These are phyloP conservation scores for Fusarium avenaceum DNA, from an alignment of 2,329 filamentous ascomycete species.

Conservation along the genomic window DNA sequence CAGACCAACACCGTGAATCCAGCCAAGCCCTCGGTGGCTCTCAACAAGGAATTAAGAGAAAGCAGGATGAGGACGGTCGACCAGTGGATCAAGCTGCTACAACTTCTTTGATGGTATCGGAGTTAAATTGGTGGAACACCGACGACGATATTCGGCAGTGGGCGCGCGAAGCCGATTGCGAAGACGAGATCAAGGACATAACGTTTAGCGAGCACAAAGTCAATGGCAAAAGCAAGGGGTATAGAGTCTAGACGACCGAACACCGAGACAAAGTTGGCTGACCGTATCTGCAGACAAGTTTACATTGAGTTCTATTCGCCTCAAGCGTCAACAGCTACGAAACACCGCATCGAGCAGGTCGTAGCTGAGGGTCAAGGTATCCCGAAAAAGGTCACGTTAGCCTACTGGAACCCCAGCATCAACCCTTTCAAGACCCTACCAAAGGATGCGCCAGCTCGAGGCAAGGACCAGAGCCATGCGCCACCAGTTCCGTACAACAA, in stretches of 20 bases:
- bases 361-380: slow-evolving; percentile 63
- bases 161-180: slow-evolving; percentile 82
- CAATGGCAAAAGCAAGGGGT: slow-evolving; percentile 99
- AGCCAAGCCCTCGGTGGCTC: slow-evolving; percentile 55
- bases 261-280: slow-evolving; percentile 18
- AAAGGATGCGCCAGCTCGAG: slow-evolving; percentile 80
- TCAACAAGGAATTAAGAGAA: slow-evolving; percentile 70
- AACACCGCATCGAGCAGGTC: slow-evolving; percentile 81
- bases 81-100: slow-evolving; percentile 72
- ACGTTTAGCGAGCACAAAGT: slow-evolving; percentile 99
- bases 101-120: slow-evolving; percentile 85
- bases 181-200: slow-evolving; percentile 89
- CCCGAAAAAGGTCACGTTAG: slow-evolving; percentile 79
- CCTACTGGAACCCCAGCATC: slow-evolving; percentile 79
- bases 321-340: slow-evolving; percentile 87
- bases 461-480: slow-evolving; percentile 72
- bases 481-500: slow-evolving; percentile 65
- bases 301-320: slow-evolving; percentile 88
- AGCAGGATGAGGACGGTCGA: slow-evolving; percentile 70
- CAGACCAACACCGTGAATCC: slow-evolving; percentile 55
- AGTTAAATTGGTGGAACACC: slow-evolving; percentile 96
- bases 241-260: slow-evolving; percentile 36
- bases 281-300: slow-evolving; percentile 67
- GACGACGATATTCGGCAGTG: slow-evolving; percentile 95
- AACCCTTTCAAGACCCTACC: slow-evolving; percentile 94